These are phyloP conservation scores for Silene vulgaris DNA, from an alignment of 179 eudicot genomes.

Conservation along the genomic window DNA sequence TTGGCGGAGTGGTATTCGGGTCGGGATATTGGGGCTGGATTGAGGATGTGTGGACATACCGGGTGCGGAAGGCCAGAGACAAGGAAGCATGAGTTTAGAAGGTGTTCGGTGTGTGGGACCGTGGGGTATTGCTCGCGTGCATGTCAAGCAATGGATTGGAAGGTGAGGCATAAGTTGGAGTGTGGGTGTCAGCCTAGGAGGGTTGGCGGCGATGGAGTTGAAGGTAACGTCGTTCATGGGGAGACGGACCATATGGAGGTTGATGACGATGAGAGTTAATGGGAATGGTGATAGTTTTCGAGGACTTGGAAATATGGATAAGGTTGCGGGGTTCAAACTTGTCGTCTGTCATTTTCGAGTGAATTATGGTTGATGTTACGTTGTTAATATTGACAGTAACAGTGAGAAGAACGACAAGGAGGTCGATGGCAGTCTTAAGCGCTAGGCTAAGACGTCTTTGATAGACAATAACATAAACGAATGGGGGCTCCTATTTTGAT, in stretches of 20 bases:
- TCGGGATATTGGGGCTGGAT: slow-evolving; percentile 31
- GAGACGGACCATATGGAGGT: not conserved
- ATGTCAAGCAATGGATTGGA: slow-evolving; percentile 92
- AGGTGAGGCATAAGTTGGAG: slow-evolving; percentile 65
- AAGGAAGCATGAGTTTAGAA: slow-evolving; percentile 66
- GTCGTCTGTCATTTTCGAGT: no score
- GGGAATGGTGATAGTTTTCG: no score
- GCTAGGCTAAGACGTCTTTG: no score
- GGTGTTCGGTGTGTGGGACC: slow-evolving; percentile 80
- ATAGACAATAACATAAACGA: no score
- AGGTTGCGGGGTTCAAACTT: no score
- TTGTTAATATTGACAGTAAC: no score
- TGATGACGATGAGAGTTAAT: slow-evolving; percentile 22
- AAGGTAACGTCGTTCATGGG: slow-evolving; percentile 4
- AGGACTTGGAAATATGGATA: no score
- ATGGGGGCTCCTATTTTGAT: no score
- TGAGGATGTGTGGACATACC: slow-evolving; percentile 57
- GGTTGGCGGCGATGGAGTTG: slow-evolving; percentile 34
- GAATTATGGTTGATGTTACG: no score
- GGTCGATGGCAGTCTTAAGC: no score
- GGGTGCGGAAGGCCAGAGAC: slow-evolving; percentile 90
- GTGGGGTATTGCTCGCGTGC: slow-evolving; percentile 87
- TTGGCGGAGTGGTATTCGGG: slow-evolving; percentile 43
- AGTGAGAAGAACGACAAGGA: no score
- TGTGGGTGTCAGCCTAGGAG: slow-evolving; percentile 39